phyloP scores from a whole-genome alignment of 2,329 filamentous ascomycete species.

The Alternaria metachromatica region DNA sequence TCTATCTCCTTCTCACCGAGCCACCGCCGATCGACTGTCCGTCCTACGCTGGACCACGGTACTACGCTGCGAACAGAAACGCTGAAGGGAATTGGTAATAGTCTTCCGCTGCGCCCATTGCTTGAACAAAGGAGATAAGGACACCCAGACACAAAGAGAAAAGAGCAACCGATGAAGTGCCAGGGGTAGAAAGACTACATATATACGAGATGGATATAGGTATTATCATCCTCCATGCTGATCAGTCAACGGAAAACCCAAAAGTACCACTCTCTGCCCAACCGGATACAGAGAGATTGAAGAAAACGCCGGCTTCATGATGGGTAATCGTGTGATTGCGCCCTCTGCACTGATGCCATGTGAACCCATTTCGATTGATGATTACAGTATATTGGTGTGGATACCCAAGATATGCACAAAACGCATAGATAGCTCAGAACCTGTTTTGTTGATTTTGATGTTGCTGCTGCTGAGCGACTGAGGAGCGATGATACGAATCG shows the following conservation, averaged over 20 bases:
- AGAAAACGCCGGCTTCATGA: conserved; percentile 35
- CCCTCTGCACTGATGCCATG: conserved; percentile 25
- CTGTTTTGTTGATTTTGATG: conserved; percentile 21
- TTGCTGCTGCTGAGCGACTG: conserved; percentile 23
- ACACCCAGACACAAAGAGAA: conserved; percentile 12
- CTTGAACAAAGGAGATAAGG: conserved; percentile 12
- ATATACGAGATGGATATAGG: conserved; percentile 8
- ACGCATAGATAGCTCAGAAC: conserved; percentile 30
- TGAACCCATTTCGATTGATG: conserved; percentile 25
- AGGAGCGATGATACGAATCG: conserved; percentile 45
- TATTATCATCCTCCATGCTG: conserved; percentile 7
- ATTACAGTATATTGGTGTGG: conserved; percentile 30
- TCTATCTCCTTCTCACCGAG: conserved; percentile 2
- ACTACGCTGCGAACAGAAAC: neutral
- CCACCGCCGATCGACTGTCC: neutral
- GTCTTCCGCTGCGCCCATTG: conserved; percentile 2
- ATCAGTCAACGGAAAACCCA: conserved; percentile 3
- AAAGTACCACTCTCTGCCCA: conserved; percentile 4
- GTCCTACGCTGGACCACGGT: neutral
- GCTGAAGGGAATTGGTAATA: conserved; percentile 3
- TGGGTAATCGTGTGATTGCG: conserved; percentile 11
- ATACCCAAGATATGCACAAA: conserved; percentile 35
- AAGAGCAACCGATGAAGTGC: conserved; percentile 1
- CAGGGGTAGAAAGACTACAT: conserved; percentile 4
- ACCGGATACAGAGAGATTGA: conserved; percentile 12